Evolutionary conservation across 768 basidiomycete genomes (phyloP).

Genomic region (Suillus clintonianus): DNA sequence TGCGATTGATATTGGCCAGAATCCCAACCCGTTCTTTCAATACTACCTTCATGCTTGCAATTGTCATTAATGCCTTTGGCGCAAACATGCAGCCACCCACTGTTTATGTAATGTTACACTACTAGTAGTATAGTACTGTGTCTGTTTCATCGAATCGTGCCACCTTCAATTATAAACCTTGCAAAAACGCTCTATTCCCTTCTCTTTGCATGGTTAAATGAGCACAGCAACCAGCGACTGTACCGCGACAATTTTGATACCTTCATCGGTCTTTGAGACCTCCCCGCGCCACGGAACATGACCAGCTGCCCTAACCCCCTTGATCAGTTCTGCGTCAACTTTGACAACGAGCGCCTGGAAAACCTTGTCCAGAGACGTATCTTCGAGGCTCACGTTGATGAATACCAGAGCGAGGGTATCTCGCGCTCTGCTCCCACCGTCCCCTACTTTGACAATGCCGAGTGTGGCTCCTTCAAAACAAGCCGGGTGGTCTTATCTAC

Average conservation of each 20-base stretch:
- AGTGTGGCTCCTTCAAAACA: conserved; percentile 83
- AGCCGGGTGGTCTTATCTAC: conserved; percentile 84
- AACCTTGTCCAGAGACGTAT: conserved; percentile 77
- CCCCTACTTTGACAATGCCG: conserved; percentile 88
- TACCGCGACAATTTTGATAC: conserved; percentile 91
- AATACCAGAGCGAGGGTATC: conserved; percentile 85
- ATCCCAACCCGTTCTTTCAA: no score
- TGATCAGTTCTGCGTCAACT: conserved; percentile 96
- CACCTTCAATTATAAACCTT: conserved; percentile 36
- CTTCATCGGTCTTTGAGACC: conserved; percentile 92
- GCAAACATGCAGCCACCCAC: no score
- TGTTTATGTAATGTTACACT: no score
- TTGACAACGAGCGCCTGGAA: conserved; percentile 90
- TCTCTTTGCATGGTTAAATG: conserved; percentile 94
- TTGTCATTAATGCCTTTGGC: no score
- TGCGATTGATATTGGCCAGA: no score
- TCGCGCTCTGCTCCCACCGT: conserved; percentile 65
- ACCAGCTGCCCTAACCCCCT: conserved; percentile 87
- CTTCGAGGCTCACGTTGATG: conserved; percentile 79
- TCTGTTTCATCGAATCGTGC: no score
- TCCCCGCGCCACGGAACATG: conserved; percentile 92
- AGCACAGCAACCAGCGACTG: conserved; percentile 92
- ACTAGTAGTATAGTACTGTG: no score
- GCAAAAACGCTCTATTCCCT: conserved; percentile 93
- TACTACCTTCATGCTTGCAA: no score